Base-by-base conservation (phyloP, 2,329 filamentous ascomycete species). In the Paracamarosporium sp. region DNA sequence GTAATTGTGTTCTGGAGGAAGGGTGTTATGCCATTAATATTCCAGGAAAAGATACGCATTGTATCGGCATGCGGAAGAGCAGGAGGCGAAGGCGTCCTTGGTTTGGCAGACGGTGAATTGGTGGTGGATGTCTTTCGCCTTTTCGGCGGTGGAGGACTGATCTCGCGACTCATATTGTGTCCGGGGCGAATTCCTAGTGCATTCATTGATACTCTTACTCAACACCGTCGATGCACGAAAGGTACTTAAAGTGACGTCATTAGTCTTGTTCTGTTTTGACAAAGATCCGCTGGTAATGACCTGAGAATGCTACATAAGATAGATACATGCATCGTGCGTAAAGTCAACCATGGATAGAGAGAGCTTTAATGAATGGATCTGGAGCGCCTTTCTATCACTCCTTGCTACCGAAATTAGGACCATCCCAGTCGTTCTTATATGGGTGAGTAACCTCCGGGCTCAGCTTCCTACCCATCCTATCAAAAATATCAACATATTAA, bases 21-120 rank as follows among this genome's bases (percentile, higher is more conserved):
- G 0, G 80, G 78, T 4, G 64, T 61, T 36, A 83, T 79, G 51
- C 81, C 80, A 60, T 83, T 82, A 62, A 83, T 69, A 62, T 83
- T 82, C 81, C 80, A 83, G 9, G 79, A 79, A 65, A 78, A 80
- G 27, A 83, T 73, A 5, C 68, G 67, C 11, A 81, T 62, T 7
- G 53, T 48, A 33, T 65, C 41, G n/a, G 46, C 12, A 12, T 56
- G 27, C 17, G 57, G 35, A 28, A 40, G 28, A 25, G 61, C 28
- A 47, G 55, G 50, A 22, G 53, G 25, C n/a, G 52, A 12, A 9
- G 24, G 30, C 15, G 45, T 9, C 15, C 28, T 12, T 13, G 22
- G 11, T 13, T 53, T 40, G 15, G 25, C 4, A 20, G 30, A 17
- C n/a, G 22, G 45, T n/a, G 15, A 36, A 11, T 24, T 24, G 30